phyloP scores from a whole-genome alignment of 2,329 filamentous ascomycete species.

The Alternaria gansuensis region DNA sequence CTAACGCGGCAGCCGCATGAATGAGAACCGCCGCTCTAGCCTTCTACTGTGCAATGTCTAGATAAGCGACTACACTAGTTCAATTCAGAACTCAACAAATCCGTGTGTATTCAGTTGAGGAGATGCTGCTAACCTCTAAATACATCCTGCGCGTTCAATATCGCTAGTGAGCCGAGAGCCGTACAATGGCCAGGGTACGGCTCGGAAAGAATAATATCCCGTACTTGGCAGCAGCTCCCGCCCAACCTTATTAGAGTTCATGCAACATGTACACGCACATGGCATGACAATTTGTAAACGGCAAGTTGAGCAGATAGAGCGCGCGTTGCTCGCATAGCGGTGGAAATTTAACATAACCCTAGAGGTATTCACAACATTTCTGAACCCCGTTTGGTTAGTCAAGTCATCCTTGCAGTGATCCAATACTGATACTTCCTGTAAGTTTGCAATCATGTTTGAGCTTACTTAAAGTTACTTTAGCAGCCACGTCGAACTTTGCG shows the following conservation, averaged over 20 bases:
- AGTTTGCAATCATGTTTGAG: neutral
- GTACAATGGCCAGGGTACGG: neutral
- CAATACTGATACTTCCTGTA: neutral
- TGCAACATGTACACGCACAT: neutral
- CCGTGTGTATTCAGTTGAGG: neutral
- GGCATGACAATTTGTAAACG: neutral
- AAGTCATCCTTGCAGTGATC: neutral
- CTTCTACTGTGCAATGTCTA: neutral
- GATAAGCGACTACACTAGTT: neutral
- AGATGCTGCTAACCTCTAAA: neutral
- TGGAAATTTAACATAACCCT: neutral
- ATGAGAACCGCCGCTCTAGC: neutral
- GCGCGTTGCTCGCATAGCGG: neutral
- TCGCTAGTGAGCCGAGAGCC: constrained; percentile 9
- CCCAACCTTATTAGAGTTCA: neutral
- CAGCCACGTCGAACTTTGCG: no score
- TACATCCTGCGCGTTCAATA: neutral
- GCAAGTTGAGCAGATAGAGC: neutral
- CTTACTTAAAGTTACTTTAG: neutral
- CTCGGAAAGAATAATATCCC: constrained; percentile 2
- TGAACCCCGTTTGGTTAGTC: neutral
- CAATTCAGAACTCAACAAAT: neutral
- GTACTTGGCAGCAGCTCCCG: constrained; percentile 6
- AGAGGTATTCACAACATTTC: neutral
- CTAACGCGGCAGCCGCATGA: neutral